phyloP scores from a whole-genome alignment of 176 grass and related monocot species.

The Olyra latifolia region DNA sequence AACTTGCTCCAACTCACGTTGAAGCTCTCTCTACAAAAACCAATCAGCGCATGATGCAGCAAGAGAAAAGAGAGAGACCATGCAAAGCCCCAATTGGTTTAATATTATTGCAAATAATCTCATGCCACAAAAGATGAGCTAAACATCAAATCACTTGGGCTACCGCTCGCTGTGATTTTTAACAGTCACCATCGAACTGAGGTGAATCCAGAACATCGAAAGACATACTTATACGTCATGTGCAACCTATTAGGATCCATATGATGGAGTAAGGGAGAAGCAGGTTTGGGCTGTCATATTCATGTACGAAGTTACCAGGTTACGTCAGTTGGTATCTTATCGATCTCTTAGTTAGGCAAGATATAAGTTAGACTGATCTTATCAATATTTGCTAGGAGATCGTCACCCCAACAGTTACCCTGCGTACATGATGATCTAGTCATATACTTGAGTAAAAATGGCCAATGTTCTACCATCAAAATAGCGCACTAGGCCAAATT shows the following conservation, averaged over 20 bases:
- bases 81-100: neutral
- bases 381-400: too few relatives aligned
- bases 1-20: constrained; percentile 86
- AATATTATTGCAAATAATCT: neutral
- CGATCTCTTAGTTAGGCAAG: too few relatives aligned
- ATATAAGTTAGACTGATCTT: too few relatives aligned
- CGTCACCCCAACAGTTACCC: too few relatives aligned
- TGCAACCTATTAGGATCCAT: too few relatives aligned
- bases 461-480: too few relatives aligned
- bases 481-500: too few relatives aligned
- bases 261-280: too few relatives aligned
- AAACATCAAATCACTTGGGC: neutral
- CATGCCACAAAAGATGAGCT: neutral
- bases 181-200: neutral
- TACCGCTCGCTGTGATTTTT: neutral
- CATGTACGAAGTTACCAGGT: too few relatives aligned
- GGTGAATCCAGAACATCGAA: neutral
- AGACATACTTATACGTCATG: neutral
- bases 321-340: too few relatives aligned
- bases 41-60: neutral
- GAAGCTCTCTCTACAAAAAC: constrained; percentile 74
- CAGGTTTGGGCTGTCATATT: too few relatives aligned
- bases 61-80: neutral
- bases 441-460: neutral
- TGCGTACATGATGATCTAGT: neutral